These are phyloP conservation scores for Candida chilensis DNA, from an alignment of 805 yeast species.

Conservation along the genomic window DNA sequence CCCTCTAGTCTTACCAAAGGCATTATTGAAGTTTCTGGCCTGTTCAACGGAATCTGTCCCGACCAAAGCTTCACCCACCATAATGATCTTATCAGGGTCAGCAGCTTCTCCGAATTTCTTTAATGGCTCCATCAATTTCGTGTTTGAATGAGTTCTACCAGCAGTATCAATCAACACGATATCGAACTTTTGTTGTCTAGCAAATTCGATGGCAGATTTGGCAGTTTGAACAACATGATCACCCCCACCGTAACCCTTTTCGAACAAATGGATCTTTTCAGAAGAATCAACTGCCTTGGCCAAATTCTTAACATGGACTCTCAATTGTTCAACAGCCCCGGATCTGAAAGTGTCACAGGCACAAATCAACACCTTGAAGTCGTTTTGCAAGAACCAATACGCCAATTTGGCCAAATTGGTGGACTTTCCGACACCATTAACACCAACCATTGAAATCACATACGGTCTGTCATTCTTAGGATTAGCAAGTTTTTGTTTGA, in stretches of 20 bases:
- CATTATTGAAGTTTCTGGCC: slow-evolving; percentile 86
- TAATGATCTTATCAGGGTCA: slow-evolving; percentile 89
- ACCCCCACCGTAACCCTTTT: slow-evolving; percentile 97
- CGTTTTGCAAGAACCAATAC: slow-evolving; percentile 89
- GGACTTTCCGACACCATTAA: slow-evolving; percentile 96
- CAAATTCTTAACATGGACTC: slow-evolving; percentile 86
- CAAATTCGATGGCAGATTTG: slow-evolving; percentile 79
- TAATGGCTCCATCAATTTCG: slow-evolving; percentile 89
- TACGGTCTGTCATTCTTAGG: slow-evolving; percentile 49
- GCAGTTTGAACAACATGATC: slow-evolving; percentile 90
- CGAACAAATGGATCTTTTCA: slow-evolving; percentile 66
- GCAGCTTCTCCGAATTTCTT: slow-evolving; percentile 95
- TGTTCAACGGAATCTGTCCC: slow-evolving; percentile 97
- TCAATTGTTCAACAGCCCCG: slow-evolving; percentile 96
- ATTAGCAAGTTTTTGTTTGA: slow-evolving; percentile 33
- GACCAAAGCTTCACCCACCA: slow-evolving; percentile 98
- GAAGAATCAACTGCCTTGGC: slow-evolving; percentile 50
- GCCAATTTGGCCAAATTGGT: slow-evolving; percentile 92
- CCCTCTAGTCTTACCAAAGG: slow-evolving; percentile 76
- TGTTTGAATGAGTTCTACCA: slow-evolving; percentile 93
- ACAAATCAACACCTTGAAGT: slow-evolving; percentile 77
- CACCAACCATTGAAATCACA: slow-evolving; percentile 96
- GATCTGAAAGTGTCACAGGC: slow-evolving; percentile 98
- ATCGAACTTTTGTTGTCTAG: slow-evolving; percentile 61
- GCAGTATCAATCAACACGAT: slow-evolving; percentile 94